Base-by-base conservation (phyloP, 2,329 filamentous ascomycete species). In the Aspergillus candidus region DNA sequence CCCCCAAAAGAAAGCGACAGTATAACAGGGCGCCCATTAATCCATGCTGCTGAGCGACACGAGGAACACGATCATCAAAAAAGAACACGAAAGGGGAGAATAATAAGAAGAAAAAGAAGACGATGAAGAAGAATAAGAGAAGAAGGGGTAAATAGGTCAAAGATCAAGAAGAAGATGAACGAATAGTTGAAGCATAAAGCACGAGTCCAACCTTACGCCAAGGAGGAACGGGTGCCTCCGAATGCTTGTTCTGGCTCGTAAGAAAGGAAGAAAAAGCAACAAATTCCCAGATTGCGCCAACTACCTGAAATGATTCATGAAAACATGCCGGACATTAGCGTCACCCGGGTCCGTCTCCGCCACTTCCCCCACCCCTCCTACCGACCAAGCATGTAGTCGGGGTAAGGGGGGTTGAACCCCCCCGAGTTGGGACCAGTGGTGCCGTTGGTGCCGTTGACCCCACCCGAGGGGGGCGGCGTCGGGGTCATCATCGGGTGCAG, bases 371-470 rank as follows among this genome's bases (percentile, higher is more conserved):
- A 18, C 5, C 22, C 3, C 7, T 38, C 50, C 63, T 61, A 72
- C 48, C 70, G 67, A 51, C 70, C 70, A 62, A 72, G 69, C 70
- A 73, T 72, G 58, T 72, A 72, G 55, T 72, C 70, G 46, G 68
- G 68, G 56, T 69, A 72, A 47, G 63, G 62, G 49, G 60, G 56
- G 54, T 61, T 63, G 55, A 60, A 66, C 42, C 59, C 58, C 32
- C 62, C 63, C 53, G 63, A 49, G 41, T 61, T 61, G 15, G 58
- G 59, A 27, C 53, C 58, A 31, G 59, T 47, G 27, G 56, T 56
- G 44, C 53, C 57, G 44, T 55, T 58, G 22, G 59, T 52, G 44
- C 53, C 57, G 44, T 55, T 58, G 22, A 58, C 47, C 38, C 57
- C 56, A 22, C 59, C 62, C 36, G 55, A 54, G 22, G 59, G 51